A percentile compares a stretch with the other conserved stretches of the same genome.
Conservation (phyloP, 345 rosid genomes). For the Ceriops tagal region DNA sequence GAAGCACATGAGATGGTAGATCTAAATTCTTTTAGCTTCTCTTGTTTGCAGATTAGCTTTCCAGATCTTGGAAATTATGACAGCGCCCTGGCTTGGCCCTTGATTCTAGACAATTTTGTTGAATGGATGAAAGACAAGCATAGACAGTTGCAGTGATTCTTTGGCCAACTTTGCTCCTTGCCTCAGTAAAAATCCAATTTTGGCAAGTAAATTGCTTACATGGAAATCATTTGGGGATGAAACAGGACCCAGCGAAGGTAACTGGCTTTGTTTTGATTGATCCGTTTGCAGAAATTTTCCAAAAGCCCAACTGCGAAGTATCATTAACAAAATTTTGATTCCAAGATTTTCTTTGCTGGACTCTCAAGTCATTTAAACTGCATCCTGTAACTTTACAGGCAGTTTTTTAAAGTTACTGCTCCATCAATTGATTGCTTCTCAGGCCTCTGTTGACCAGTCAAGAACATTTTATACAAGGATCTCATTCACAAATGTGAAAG, state of each 20-base stretch:
- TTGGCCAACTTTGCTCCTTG: background rate
- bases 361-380: background rate
- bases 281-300: constrained; percentile 5
- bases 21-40: background rate
- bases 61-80: constrained; percentile 48
- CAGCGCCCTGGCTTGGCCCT: constrained; percentile 46
- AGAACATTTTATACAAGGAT: too few species aligned
- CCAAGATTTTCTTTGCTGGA: background rate
- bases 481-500: too few species aligned
- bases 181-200: background rate
- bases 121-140: constrained; percentile 48
- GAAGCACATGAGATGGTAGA: background rate
- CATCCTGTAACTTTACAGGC: too few species aligned
- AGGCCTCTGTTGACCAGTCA: too few species aligned
- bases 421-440: too few species aligned
- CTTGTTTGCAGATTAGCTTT: constrained; percentile 37
- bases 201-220: too few species aligned
- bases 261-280: background rate
- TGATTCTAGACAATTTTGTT: constrained; percentile 51
- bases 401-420: too few species aligned
- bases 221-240: too few species aligned
- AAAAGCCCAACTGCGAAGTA: background rate
- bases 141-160: constrained; percentile 22
- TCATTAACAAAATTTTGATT: background rate
- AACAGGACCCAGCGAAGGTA: background rate